These are phyloP conservation scores for Paramarasmius palmivorus DNA, from an alignment of 1,284 basidiomycete species.

Conservation along the genomic window DNA sequence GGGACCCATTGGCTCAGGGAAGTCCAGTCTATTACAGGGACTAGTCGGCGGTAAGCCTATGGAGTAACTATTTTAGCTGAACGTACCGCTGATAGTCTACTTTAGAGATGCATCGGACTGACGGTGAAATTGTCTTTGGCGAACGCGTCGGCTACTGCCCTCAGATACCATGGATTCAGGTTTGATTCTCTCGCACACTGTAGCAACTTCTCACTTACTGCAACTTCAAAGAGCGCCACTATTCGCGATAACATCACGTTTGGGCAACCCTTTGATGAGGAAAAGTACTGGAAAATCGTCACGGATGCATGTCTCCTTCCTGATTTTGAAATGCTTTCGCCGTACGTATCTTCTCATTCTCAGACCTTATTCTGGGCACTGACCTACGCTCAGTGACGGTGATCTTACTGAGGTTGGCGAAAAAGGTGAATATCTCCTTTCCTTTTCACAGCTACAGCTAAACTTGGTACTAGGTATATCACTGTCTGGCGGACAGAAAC, in stretches of 20 bases:
- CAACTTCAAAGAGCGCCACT: conserved; percentile 55
- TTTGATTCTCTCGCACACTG: conserved; percentile 20
- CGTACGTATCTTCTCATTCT: not conserved
- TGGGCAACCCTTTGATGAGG: conserved; percentile 77
- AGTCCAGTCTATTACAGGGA: conserved; percentile 4
- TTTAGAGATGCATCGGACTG: conserved; percentile 65
- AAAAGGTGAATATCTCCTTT: conserved; percentile 41
- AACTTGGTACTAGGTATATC: conserved; percentile 81
- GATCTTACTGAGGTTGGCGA: conserved; percentile 91
- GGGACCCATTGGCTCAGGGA: not conserved
- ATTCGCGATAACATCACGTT: conserved; percentile 86
- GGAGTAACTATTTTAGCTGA: not conserved
- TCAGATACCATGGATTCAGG: conserved; percentile 89
- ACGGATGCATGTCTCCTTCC: conserved; percentile 73
- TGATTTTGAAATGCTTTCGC: conserved; percentile 77
- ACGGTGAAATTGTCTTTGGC: conserved; percentile 66
- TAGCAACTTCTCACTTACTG: not conserved
- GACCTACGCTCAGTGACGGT: conserved; percentile 41
- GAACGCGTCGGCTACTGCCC: conserved; percentile 81
- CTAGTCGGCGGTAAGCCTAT: not conserved
- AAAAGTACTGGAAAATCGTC: conserved; percentile 79
- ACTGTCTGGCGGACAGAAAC: conserved; percentile 81
- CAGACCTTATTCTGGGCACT: not conserved
- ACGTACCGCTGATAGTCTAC: not conserved
- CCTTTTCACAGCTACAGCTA: no score